Evolutionary conservation across 208 protist species (phyloP).

Genomic region (Trypanosoma lewisi): DNA sequence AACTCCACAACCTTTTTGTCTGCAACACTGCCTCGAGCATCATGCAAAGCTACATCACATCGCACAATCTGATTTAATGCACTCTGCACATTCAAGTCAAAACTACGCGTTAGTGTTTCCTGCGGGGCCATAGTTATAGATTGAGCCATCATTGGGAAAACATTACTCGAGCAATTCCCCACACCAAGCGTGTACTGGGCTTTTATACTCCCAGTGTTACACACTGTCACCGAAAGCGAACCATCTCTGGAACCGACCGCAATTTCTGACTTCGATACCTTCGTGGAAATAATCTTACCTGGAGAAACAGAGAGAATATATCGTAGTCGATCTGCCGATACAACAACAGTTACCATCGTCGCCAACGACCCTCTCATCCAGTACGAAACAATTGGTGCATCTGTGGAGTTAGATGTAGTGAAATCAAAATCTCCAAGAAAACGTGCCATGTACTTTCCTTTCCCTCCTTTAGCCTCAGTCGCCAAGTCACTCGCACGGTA

Average conservation of each 20-base stretch:
- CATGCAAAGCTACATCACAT: slow-evolving; percentile 52
- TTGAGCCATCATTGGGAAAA: slow-evolving; percentile 67
- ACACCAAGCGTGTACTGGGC: slow-evolving; percentile 54
- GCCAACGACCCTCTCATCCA: slow-evolving; percentile 32
- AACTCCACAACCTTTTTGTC: slow-evolving; percentile 39
- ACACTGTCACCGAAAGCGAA: slow-evolving; percentile 43
- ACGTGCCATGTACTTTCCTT: slow-evolving; percentile 59
- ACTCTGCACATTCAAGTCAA: slow-evolving; percentile 52
- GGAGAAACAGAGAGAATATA: slow-evolving; percentile 67
- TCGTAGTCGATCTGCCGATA: slow-evolving; percentile 71
- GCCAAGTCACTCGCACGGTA: slow-evolving; percentile 53
- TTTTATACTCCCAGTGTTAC: slow-evolving; percentile 60
- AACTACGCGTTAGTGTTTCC: slow-evolving; percentile 24
- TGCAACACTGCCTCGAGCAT: slow-evolving; percentile 42
- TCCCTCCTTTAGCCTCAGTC: slow-evolving; percentile 35
- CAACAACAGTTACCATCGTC: slow-evolving; percentile 64
- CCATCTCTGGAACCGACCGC: slow-evolving; percentile 47
- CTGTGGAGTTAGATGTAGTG: background rate
- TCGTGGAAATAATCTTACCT: slow-evolving; percentile 49
- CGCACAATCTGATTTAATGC: slow-evolving; percentile 6
- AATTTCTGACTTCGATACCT: slow-evolving; percentile 35
- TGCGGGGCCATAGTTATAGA: slow-evolving; percentile 35
- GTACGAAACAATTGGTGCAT: slow-evolving; percentile 59
- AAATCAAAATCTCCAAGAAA: slow-evolving; percentile 37
- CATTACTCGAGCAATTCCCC: slow-evolving; percentile 34